Percentiles rank a stretch among this genome's conserved stretches.
These are phyloP conservation scores for Talaromyces sp. DNA, from an alignment of 2,329 filamentous ascomycete genomes.

Conservation along the genomic window DNA sequence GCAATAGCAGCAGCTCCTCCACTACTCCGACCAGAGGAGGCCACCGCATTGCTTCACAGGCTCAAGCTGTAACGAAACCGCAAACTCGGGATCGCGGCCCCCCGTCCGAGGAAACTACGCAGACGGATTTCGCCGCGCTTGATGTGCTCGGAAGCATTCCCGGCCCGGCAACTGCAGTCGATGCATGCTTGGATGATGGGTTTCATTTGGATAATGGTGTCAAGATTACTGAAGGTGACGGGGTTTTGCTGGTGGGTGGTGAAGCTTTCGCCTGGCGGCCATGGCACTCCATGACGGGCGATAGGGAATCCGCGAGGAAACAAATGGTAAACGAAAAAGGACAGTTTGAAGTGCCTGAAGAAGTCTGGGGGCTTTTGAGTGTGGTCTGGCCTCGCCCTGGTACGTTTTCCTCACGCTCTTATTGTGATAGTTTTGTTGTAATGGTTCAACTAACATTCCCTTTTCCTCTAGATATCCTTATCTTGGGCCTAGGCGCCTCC, in stretches of 20 bases:
- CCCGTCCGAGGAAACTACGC: slow-evolving; percentile 55
- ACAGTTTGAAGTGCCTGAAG: slow-evolving; percentile 69
- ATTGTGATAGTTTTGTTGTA: slow-evolving; percentile 3
- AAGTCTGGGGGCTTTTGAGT: slow-evolving; percentile 69
- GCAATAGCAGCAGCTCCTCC: slow-evolving; percentile 21
- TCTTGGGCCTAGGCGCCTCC: slow-evolving; percentile 76
- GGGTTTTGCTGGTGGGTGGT: slow-evolving; percentile 73
- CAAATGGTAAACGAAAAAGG: slow-evolving; percentile 67
- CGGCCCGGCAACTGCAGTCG: slow-evolving; percentile 73
- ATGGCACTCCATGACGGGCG: slow-evolving; percentile 53
- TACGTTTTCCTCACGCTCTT: slow-evolving; percentile 40
- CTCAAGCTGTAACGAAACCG: slow-evolving; percentile 30
- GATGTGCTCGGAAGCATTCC: slow-evolving; percentile 75
- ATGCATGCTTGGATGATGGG: slow-evolving; percentile 74
- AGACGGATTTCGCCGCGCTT: slow-evolving; percentile 68
- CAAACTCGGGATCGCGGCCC: slow-evolving; percentile 55
- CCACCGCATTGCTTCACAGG: slow-evolving; percentile 27
- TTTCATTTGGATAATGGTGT: slow-evolving; percentile 82
- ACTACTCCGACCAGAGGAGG: slow-evolving; percentile 18
- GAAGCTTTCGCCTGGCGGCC: slow-evolving; percentile 88
- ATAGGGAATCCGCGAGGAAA: slow-evolving; percentile 20
- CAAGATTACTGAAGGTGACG: slow-evolving; percentile 62
- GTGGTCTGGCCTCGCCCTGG: slow-evolving; percentile 84
- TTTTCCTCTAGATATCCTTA: slow-evolving; percentile 63
- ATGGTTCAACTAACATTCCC: slow-evolving; percentile 5